Evolutionary conservation across 768 basidiomycete species (phyloP).

Genomic region (Tricholoma saponaceum): DNA sequence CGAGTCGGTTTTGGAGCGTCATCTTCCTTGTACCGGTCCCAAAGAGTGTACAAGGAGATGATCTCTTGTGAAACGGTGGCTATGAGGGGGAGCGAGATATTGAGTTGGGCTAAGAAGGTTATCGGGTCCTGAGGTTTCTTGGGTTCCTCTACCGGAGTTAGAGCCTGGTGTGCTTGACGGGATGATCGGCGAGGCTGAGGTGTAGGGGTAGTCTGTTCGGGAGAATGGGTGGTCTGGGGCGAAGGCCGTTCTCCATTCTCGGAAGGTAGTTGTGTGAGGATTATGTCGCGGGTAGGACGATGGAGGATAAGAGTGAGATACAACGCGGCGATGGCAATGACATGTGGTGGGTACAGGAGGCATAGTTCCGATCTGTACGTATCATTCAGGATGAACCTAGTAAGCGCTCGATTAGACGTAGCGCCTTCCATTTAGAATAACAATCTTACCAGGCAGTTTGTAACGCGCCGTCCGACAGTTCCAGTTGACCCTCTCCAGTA

Average conservation of each 20-base stretch:
- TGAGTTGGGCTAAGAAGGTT: slow-evolving; percentile 79
- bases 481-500: slow-evolving; percentile 73
- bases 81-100: slow-evolving; percentile 78
- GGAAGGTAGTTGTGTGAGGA: slow-evolving; percentile 35
- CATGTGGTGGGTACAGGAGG: slow-evolving; percentile 91
- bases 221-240: slow-evolving; percentile 9
- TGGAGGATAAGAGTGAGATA: slow-evolving; percentile 85
- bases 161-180: slow-evolving; percentile 32
- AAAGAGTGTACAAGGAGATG: slow-evolving; percentile 81
- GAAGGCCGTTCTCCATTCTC: slow-evolving; percentile 13
- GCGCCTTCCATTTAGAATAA: neutral
- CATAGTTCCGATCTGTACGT: slow-evolving; percentile 91
- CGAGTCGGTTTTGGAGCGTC: slow-evolving; percentile 24
- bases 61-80: slow-evolving; percentile 90
- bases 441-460: slow-evolving; percentile 84
- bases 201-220: slow-evolving; percentile 14
- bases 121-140: slow-evolving; percentile 64
- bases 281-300: slow-evolving; percentile 44
- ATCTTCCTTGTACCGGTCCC: slow-evolving; percentile 81
- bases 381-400: slow-evolving; percentile 95
- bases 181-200: slow-evolving; percentile 53
- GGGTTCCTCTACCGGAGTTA: slow-evolving; percentile 20
- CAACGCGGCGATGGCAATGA: slow-evolving; percentile 89
- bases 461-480: slow-evolving; percentile 69
- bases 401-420: neutral